Conservation (phyloP, 1,139 yeast species). For the Pichia sp. region DNA sequence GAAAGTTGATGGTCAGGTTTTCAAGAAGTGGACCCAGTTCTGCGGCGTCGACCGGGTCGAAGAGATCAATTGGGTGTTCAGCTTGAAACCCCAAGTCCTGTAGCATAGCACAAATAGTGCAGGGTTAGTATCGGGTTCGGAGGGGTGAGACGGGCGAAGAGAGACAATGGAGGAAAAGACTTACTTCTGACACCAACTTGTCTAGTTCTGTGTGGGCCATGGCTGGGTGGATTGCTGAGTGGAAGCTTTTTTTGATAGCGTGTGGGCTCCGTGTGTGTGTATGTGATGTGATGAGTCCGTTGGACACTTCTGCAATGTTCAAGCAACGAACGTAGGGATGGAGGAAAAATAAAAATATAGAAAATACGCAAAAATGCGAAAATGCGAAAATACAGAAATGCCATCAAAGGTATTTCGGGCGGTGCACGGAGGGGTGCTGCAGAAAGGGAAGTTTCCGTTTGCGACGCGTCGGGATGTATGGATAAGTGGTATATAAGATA, state of each 20-base stretch:
- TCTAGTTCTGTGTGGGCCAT: constrained; percentile 18
- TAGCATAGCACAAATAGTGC: not conserved
- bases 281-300: not conserved
- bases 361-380: not conserved
- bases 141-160: not conserved
- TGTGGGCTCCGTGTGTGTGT: not conserved
- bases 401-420: not conserved
- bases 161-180: constrained; percentile 3
- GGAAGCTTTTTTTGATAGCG: too few relatives aligned
- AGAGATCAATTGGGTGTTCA: constrained; percentile 24
- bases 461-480: not conserved
- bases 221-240: not conserved
- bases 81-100: constrained; percentile 30
- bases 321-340: not conserved
- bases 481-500: not conserved
- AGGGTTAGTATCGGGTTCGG: constrained; percentile 13
- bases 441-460: not conserved
- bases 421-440: not conserved
- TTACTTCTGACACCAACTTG: constrained; percentile 23
- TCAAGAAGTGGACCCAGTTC: constrained; percentile 4
- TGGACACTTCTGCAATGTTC: not conserved
- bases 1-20: constrained; percentile 16
- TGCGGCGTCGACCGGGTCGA: constrained; percentile 11
- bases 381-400: too few relatives aligned
- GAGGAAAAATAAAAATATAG: not conserved